Evolutionary conservation across 345 rosid genomes (phyloP).

Genomic region (rapeseed (Brassica napus)): Da-Ae NC_063437.1:21532001-21532500

Average conservation of each 20-base stretch:
- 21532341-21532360: too few species aligned
- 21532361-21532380: too few species aligned
- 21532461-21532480: too few species aligned
- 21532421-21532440: too few species aligned
- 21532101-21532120: constrained; percentile 65
- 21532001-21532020: constrained; percentile 11
- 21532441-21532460: too few species aligned
- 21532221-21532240: constrained; percentile 5
- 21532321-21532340: too few species aligned
- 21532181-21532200: constrained; percentile 12
- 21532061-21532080: constrained; percentile 53
- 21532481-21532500: too few species aligned
- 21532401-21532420: too few species aligned
- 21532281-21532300: constrained; percentile 10
- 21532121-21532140: constrained; percentile 70
- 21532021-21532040: constrained; percentile 55
- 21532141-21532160: constrained; percentile 61
- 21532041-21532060: constrained; percentile 56
- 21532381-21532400: too few species aligned
- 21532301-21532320: not conserved
- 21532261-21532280: constrained; percentile 19
- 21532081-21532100: constrained; percentile 59
- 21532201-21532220: not conserved
- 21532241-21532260: constrained; percentile 12
- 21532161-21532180: constrained; percentile 54